A percentile compares a stretch with the other conserved stretches of the same genome.
These are phyloP conservation scores for Ophiocordyceps robertsii DNA, from an alignment of 2,329 filamentous ascomycete genomes.

Conservation along the genomic window DNA sequence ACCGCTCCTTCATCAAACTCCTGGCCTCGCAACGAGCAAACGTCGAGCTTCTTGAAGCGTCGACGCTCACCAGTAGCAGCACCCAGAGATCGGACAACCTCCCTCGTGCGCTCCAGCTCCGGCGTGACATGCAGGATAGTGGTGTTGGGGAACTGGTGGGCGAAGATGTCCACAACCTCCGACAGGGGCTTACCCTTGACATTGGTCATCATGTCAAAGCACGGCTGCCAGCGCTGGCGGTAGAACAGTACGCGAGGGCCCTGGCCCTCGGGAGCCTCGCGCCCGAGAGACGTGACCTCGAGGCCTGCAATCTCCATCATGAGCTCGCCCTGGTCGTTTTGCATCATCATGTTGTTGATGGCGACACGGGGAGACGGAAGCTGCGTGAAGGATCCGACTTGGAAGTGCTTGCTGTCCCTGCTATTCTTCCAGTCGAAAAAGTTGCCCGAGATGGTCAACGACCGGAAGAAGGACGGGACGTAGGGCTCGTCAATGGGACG, in stretches of 20 bases:
- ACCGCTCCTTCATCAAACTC: slow-evolving; percentile 4
- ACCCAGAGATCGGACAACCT: slow-evolving; percentile 6
- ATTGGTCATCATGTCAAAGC: slow-evolving; percentile 9
- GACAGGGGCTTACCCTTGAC: slow-evolving; percentile 5
- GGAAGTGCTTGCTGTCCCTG: slow-evolving; percentile 5
- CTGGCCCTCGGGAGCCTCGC: slow-evolving; percentile 7
- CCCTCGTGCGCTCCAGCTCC: slow-evolving; percentile 5
- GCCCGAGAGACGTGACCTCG: slow-evolving; percentile 10
- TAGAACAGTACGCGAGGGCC: slow-evolving; percentile 10
- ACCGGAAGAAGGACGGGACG: slow-evolving; percentile 11
- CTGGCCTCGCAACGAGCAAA: slow-evolving; percentile 6
- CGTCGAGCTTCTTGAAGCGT: slow-evolving; percentile 8
- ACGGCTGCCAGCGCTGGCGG: slow-evolving; percentile 11
- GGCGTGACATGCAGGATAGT: slow-evolving; percentile 10
- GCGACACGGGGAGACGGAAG: slow-evolving; percentile 11
- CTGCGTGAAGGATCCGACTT: slow-evolving; percentile 10
- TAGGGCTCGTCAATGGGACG: slow-evolving; percentile 11
- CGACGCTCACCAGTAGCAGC: slow-evolving; percentile 7
- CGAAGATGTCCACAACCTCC: slow-evolving; percentile 9
- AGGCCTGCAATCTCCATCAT: slow-evolving; percentile 11
- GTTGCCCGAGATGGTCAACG: slow-evolving; percentile 8
- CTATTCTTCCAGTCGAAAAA: slow-evolving; percentile 8
- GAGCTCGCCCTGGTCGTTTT: slow-evolving; percentile 7
- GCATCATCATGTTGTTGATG: slow-evolving; percentile 11
- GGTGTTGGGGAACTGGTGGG: slow-evolving; percentile 11